phyloP scores from a whole-genome alignment of 2,329 filamentous ascomycete genomes.

The Colletotrichum paranaense region DNA sequence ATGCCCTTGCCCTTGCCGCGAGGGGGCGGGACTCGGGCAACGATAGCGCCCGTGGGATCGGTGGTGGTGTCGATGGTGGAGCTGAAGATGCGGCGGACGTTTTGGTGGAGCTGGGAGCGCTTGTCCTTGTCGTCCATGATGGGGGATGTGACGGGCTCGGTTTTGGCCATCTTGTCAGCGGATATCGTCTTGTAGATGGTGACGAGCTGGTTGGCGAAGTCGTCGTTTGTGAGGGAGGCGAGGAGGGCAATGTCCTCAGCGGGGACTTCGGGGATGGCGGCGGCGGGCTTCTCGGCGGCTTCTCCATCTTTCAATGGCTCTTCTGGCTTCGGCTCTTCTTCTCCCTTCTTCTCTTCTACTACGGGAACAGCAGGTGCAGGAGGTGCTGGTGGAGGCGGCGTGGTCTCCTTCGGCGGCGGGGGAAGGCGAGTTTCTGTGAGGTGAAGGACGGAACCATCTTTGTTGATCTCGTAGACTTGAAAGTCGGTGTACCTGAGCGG shows the following conservation, averaged over 20 bases:
- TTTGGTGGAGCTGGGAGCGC: conserved; percentile 63
- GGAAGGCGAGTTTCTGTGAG: conserved; percentile 53
- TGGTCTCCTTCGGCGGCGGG: conserved; percentile 27
- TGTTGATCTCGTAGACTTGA: conserved; percentile 87
- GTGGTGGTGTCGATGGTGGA: conserved; percentile 83
- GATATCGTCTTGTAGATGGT: conserved; percentile 51
- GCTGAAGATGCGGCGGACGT: conserved; percentile 83
- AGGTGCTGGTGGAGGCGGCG: conserved; percentile 16
- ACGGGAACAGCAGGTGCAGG: not conserved
- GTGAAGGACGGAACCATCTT: conserved; percentile 81
- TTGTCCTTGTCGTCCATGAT: conserved; percentile 56
- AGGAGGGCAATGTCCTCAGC: conserved; percentile 50
- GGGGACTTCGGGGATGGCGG: conserved; percentile 37
- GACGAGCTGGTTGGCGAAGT: conserved; percentile 54
- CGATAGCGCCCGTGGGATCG: conserved; percentile 65
- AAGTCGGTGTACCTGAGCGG: conserved; percentile 89
- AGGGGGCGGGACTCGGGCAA: conserved; percentile 72
- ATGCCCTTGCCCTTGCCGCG: conserved; percentile 37
- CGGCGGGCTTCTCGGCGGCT: conserved; percentile 42
- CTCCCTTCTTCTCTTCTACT: conserved; percentile 34
- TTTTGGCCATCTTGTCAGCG: conserved; percentile 43
- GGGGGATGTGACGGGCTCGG: conserved; percentile 51
- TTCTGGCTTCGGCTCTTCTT: conserved; percentile 33
- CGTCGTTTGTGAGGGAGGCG: conserved; percentile 50
- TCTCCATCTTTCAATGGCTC: conserved; percentile 35